Evolutionary conservation across 2,329 filamentous ascomycete species (phyloP).

Genomic region (Fusarium pseudocircinatum): DNA sequence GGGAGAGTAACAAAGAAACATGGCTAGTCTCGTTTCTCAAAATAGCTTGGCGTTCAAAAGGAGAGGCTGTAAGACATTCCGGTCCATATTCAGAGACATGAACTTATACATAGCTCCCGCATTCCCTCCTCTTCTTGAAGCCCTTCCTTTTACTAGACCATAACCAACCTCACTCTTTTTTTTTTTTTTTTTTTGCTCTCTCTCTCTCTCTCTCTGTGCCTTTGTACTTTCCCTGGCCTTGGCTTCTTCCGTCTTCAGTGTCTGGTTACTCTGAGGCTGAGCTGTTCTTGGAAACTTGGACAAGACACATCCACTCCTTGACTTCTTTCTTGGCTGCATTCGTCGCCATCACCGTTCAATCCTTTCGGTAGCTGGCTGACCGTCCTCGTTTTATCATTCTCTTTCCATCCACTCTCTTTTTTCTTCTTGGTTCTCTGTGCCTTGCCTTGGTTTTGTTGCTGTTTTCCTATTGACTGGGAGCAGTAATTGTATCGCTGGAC

Average conservation of each 20-base stretch:
- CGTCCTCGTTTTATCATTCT: slow-evolving; percentile 19
- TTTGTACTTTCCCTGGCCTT: not conserved
- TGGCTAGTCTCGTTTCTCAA: slow-evolving; percentile 1
- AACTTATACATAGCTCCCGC: slow-evolving; percentile 40
- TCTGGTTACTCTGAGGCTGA: slow-evolving; percentile 31
- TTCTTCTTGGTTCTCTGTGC: not conserved
- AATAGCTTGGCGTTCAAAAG: slow-evolving; percentile 9
- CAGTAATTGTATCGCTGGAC: slow-evolving; percentile 20
- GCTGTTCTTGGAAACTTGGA: slow-evolving; percentile 3
- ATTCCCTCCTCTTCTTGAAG: slow-evolving; percentile 38
- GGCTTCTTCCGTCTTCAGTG: slow-evolving; percentile 32
- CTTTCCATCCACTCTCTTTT: slow-evolving; percentile 5
- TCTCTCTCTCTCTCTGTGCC: not conserved
- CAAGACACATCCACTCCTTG: slow-evolving; percentile 13
- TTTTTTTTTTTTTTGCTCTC: too few relatives aligned
- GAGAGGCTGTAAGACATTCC: not conserved
- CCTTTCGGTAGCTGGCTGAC: slow-evolving; percentile 47
- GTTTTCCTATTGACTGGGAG: slow-evolving; percentile 26
- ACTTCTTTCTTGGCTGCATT: slow-evolving; percentile 23
- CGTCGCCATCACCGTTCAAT: slow-evolving; percentile 44
- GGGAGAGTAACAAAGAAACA: not conserved
- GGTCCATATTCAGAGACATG: slow-evolving; percentile 31
- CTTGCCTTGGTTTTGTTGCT: not conserved
- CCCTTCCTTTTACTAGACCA: slow-evolving; percentile 10
- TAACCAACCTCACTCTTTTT: slow-evolving; percentile 23